phyloP scores from a whole-genome alignment of 148 eudicot species.

The Pouteria glomerata region DNA sequence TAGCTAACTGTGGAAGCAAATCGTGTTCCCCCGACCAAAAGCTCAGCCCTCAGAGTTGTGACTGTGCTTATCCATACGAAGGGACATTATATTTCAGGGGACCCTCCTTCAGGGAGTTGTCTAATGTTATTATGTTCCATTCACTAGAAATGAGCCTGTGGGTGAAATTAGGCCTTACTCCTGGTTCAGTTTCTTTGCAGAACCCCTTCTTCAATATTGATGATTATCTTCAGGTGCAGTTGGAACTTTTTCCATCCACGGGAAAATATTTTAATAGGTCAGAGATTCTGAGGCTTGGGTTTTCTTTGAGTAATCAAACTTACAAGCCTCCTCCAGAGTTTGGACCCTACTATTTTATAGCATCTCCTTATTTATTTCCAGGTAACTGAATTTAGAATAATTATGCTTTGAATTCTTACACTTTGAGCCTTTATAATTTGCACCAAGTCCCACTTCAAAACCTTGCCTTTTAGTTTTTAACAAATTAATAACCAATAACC shows the following conservation, averaged over 20 bases:
- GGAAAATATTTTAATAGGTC: constrained; percentile 55
- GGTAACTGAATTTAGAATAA: constrained; percentile 44
- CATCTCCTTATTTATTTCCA: constrained; percentile 63
- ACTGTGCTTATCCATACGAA: constrained; percentile 80
- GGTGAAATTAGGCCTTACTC: constrained; percentile 57
- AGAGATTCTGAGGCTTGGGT: constrained; percentile 64
- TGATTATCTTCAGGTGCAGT: constrained; percentile 73
- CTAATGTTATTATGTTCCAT: constrained; percentile 60
- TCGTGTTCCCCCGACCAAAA: constrained; percentile 53
- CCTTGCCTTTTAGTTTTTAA: too few relatives aligned
- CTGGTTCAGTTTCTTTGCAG: constrained; percentile 73
- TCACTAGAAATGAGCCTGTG: constrained; percentile 76
- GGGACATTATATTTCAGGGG: constrained; percentile 80
- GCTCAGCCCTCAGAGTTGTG: constrained; percentile 79
- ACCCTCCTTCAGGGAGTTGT: constrained; percentile 65
- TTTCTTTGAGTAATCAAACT: constrained; percentile 62
- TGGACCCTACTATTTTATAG: constrained; percentile 80
- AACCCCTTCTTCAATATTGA: constrained; percentile 64
- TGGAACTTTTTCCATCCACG: constrained; percentile 67
- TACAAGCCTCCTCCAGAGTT: constrained; percentile 71
- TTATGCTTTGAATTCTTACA: too few relatives aligned
- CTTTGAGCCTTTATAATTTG: too few relatives aligned
- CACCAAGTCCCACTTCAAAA: too few relatives aligned
- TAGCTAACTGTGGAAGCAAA: constrained; percentile 63
- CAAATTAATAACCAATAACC: background rate